These are phyloP conservation scores for Septoria linicola DNA, from an alignment of 2,329 filamentous ascomycete species.

Conservation along the genomic window DNA sequence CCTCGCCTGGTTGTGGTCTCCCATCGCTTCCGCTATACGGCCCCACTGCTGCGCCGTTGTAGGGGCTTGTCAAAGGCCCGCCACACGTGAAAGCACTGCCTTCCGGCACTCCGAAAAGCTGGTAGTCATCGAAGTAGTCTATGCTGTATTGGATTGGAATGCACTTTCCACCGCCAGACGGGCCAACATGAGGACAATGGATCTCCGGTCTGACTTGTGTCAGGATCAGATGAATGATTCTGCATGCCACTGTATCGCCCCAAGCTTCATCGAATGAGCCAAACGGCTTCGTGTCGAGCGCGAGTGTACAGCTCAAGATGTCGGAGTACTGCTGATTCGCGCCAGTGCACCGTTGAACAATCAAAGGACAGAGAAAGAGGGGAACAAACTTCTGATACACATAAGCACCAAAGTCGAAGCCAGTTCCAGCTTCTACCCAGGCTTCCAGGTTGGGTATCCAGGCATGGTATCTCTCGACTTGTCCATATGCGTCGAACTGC, in stretches of 20 bases:
- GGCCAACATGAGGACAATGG: slow-evolving; percentile 37
- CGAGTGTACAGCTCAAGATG: slow-evolving; percentile 35
- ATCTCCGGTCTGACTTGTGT: slow-evolving; percentile 30
- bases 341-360: slow-evolving; percentile 41
- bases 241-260: slow-evolving; percentile 48
- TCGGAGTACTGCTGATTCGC: slow-evolving; percentile 40
- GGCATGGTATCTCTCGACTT: slow-evolving; percentile 46
- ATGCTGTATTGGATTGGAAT: slow-evolving; percentile 29
- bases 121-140: slow-evolving; percentile 32
- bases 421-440: slow-evolving; percentile 37
- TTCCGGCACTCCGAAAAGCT: slow-evolving; percentile 23
- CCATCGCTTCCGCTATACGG: slow-evolving; percentile 5
- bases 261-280: slow-evolving; percentile 47
- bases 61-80: slow-evolving; percentile 12
- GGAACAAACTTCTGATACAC: slow-evolving; percentile 36
- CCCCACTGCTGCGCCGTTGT: slow-evolving; percentile 1
- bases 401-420: slow-evolving; percentile 30
- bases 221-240: slow-evolving; percentile 46
- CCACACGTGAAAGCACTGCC: slow-evolving; percentile 24
- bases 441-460: slow-evolving; percentile 45
- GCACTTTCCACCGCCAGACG: slow-evolving; percentile 34
- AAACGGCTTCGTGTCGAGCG: slow-evolving; percentile 39
- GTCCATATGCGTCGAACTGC: slow-evolving; percentile 47
- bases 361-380: slow-evolving; percentile 39
- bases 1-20: not conserved